Evolutionary conservation across 306 rosid genomes (phyloP).

Genomic region (Benincasa hispida): DNA sequence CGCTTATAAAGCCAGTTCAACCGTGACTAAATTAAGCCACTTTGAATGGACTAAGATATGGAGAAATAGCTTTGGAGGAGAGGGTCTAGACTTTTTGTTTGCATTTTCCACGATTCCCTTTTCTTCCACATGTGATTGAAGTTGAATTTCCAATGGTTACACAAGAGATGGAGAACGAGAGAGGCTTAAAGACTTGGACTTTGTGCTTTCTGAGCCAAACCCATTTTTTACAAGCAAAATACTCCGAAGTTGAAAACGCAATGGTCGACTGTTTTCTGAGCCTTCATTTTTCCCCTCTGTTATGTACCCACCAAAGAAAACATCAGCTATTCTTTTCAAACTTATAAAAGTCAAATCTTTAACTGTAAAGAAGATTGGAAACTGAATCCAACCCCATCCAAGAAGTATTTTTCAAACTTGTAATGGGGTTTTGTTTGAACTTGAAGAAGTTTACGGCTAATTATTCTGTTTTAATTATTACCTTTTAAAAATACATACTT

Average conservation of each 20-base stretch:
- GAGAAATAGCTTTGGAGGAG: neutral
- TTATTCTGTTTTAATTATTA: neutral
- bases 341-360: neutral
- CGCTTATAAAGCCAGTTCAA: neutral
- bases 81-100: neutral
- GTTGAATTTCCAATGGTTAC: neutral
- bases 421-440: neutral
- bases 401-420: neutral
- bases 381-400: neutral
- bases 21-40: neutral
- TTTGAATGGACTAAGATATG: neutral
- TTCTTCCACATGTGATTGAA: neutral
- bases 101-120: neutral
- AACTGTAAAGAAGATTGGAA: neutral
- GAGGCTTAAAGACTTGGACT: neutral
- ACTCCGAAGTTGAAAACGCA: neutral
- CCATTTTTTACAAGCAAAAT: neutral
- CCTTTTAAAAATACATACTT: neutral
- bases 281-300: neutral
- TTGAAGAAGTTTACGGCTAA: neutral
- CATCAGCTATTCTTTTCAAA: neutral
- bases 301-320: neutral
- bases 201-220: neutral
- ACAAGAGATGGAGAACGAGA: neutral
- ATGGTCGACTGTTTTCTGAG: neutral